Conservation (phyloP, 495 filamentous ascomycete genomes). For the Daldinia decipiens region DNA sequence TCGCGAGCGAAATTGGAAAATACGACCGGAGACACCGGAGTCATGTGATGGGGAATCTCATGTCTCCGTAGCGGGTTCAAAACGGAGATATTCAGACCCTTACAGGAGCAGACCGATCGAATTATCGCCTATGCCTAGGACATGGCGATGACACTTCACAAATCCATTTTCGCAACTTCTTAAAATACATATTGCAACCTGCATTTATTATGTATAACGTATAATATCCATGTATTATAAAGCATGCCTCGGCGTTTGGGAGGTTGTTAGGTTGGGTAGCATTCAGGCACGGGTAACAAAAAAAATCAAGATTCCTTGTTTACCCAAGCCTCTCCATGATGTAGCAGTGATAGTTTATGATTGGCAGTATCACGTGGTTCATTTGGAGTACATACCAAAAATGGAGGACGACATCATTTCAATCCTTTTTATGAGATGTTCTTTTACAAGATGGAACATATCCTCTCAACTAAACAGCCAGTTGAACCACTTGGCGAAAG, state of each 20-base stretch:
- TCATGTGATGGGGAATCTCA: background rate
- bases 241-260: conserved; percentile 7
- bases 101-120: background rate
- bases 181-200: background rate
- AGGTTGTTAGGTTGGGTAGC: background rate
- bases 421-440: background rate
- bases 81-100: conserved; percentile 7
- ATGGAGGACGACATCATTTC: conserved; percentile 2
- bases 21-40: background rate
- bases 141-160: background rate
- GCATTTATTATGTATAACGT: conserved; percentile 5
- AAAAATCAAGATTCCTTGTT: background rate
- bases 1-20: conserved; percentile 5
- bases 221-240: conserved; percentile 5
- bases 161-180: background rate
- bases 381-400: background rate
- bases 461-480: conserved; percentile 26
- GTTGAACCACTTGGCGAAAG: conserved; percentile 34
- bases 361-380: background rate
- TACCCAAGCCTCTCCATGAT: background rate
- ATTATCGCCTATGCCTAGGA: conserved; percentile 7
- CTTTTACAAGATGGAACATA: background rate
- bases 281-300: background rate
- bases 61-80: background rate
- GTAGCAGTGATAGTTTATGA: conserved; percentile 1